Base-by-base conservation (phyloP, 176 grass and related monocot species). In the Raddia distichophylla region DNA sequence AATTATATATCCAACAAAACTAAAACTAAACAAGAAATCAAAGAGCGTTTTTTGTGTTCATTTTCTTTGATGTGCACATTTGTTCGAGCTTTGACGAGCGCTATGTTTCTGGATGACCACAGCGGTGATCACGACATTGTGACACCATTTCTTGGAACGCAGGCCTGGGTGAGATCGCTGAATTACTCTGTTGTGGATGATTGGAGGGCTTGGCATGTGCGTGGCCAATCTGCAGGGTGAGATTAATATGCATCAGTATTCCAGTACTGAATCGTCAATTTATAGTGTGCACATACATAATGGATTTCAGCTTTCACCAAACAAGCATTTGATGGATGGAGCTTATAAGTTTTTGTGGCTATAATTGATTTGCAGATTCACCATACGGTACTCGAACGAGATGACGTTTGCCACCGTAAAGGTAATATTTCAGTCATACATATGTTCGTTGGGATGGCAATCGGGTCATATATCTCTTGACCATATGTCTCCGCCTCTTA, bases 111-210 rank as follows among this genome's bases (percentile, higher is more conserved):
- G 13, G 2, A 54, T 40, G 2, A 40, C 37, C 3, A 13, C 76
- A 91, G 88, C 52, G 91, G 88, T 3, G 91, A 94, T 32, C 91
- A 91, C 64, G 91, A 94, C 82, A 0, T 71, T 3, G 0, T 83
- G 18, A 3, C 84, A 27, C 88, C 88, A 3, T 91, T 91, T 70
- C 67, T 91, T 7, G 91, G 91, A 11, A 91, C 91, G 35, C 79
- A 86, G 22, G 49, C 72, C 12, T 94, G 91, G 91, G 65, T 91
- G 53, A 81, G 78, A 83, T 91, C 86, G 14, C 88, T 94, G 14
- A 84, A 86, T 58, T 86, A 69, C 51, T 40, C 86, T 1, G 57
- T 91, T 15, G 27, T 84, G 2, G 70, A 88, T 37, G 68, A 74
- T 14, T 91, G 88, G 86, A 88, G 88, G 71, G 82, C 86, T 6